Base-by-base conservation (phyloP, 306 rosid species). In the Benincasa hispida region DNA sequence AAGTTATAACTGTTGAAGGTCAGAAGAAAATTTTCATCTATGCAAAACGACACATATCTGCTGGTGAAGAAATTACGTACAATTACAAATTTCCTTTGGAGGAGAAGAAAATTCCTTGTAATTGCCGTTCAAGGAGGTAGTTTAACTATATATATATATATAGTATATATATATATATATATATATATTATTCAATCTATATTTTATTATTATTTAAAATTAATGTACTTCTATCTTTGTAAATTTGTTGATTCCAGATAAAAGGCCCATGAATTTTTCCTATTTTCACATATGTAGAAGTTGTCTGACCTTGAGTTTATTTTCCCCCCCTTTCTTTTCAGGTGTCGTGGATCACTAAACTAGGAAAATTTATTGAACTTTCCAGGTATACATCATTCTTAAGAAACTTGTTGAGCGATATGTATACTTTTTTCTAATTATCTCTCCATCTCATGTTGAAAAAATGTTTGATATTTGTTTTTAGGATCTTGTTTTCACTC, bases 11-110 rank as follows among this genome's bases (percentile, higher is more conserved):
- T 61, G 89, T 94, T 42, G 99, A 94, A 83, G 98, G 99, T 84
- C 87, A 87, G 74, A 94, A 94, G 85, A 89, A 89, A 81, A 92
- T 94, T 81, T 94, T 94, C 81, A 87, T 94, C 60, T 94, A 94
- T 79, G 96, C 99, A 11, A 94, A 94, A 81, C 90, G 97, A 66
- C 97, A 89, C 77, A 92, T 94, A 84, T 86, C 87, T 58, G 85
- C 91, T 72, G 99, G 99, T 65, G 98, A 94, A 87, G 99, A 94
- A 81, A 88, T 94, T 78, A 89, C 97, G 17, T 94, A 94, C 82
- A 90, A 94, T 85, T 94, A 94, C 82, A 94, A 94, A 89, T 94
- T 94, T 79, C 99, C 99, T 72, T 89, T 94, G 91, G 99, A 94
- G 87, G 99, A 92, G 81, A 90, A 92, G 84, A 94, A 94, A 87